Evolutionary conservation across 306 rosid genomes (phyloP).

Genomic region (Cicer yamashitae): DNA sequence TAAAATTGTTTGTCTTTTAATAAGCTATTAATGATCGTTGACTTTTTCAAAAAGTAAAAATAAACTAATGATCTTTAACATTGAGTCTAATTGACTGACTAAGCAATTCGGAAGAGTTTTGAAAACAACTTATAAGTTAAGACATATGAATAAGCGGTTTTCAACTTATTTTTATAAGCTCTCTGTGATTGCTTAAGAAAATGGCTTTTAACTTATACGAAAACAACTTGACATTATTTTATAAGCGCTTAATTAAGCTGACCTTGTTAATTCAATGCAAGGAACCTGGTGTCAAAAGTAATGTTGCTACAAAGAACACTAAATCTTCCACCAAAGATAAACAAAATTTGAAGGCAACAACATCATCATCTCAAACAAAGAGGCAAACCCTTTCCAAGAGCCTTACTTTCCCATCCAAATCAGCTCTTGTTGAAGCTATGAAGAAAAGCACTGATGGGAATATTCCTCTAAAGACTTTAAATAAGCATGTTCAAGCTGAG

Average conservation of each 20-base stretch:
- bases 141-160: too few relatives aligned
- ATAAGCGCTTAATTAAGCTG: too few relatives aligned
- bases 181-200: too few relatives aligned
- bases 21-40: background rate
- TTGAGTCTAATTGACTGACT: too few relatives aligned
- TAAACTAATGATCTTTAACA: too few relatives aligned
- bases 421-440: constrained; percentile 56
- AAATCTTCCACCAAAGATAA: constrained; percentile 66
- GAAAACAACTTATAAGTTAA: too few relatives aligned
- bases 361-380: constrained; percentile 54
- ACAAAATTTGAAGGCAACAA: constrained; percentile 52
- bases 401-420: constrained; percentile 75
- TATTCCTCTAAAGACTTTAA: constrained; percentile 50
- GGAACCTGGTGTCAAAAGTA: constrained; percentile 56
- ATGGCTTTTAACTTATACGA: too few relatives aligned
- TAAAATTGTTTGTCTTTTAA: constrained; percentile 8
- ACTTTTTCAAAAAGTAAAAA: too few relatives aligned
- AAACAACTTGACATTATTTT: too few relatives aligned
- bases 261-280: constrained; percentile 45
- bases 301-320: constrained; percentile 59
- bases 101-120: too few relatives aligned
- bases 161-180: too few relatives aligned
- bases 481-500: constrained; percentile 42
- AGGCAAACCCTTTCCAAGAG: constrained; percentile 71
- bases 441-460: constrained; percentile 70